Evolutionary conservation across 345 rosid species (phyloP).

Genomic region (Arabis alpina): DNA sequence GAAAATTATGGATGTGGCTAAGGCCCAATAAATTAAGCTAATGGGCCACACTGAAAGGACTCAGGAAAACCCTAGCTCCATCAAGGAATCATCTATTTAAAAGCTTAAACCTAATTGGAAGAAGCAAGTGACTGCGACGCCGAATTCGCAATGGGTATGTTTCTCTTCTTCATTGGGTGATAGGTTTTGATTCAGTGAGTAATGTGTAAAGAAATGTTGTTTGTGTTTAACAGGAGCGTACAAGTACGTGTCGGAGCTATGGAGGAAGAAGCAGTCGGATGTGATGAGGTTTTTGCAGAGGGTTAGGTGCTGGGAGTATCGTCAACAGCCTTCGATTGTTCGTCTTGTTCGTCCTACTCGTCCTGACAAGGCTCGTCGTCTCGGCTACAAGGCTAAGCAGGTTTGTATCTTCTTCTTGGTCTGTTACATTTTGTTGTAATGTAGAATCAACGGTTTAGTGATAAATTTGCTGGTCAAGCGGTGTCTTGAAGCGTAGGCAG

Average conservation of each 20-base stretch:
- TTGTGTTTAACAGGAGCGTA: conserved; percentile 64
- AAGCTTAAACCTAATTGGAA: conserved; percentile 4
- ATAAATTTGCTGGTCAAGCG: conserved; percentile 39
- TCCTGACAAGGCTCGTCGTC: conserved; percentile 94
- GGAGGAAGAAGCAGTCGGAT: conserved; percentile 99
- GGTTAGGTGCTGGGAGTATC: conserved; percentile 99
- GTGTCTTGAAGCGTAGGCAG: conserved; percentile 38
- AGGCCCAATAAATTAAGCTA: conserved; percentile 3
- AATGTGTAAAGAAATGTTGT: not conserved
- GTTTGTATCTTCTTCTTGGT: conserved; percentile 36
- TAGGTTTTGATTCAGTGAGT: not conserved
- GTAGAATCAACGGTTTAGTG: not conserved
- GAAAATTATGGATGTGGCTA: not conserved
- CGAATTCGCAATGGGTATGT: conserved; percentile 41
- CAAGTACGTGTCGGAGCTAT: conserved; percentile 96
- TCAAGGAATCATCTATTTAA: conserved; percentile 10
- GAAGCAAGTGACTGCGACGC: conserved; percentile 37
- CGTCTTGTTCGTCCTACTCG: conserved; percentile 92
- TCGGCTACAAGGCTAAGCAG: conserved; percentile 99
- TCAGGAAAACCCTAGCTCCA: conserved; percentile 30
- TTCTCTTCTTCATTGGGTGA: not conserved
- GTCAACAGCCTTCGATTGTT: conserved; percentile 95
- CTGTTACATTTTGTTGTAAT: too few relatives aligned
- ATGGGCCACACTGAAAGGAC: conserved; percentile 13
- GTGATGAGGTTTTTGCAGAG: conserved; percentile 98